phyloP scores from a whole-genome alignment of 2,329 filamentous ascomycete genomes.

The Corniculantispora saksenae region DNA sequence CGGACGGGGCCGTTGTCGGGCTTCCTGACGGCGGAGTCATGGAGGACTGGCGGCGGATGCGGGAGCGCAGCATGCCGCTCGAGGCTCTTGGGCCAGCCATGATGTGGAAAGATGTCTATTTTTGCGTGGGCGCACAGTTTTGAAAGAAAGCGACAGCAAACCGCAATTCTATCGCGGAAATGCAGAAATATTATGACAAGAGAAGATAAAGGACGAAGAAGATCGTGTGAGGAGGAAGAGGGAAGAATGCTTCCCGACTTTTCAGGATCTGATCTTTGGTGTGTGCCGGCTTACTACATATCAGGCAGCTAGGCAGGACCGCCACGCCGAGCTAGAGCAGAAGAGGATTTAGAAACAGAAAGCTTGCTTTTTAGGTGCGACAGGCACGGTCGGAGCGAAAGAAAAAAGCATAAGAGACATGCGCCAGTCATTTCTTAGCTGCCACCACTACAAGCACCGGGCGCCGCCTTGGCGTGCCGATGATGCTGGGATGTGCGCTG shows the following conservation, averaged over 20 bases:
- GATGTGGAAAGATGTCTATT: background rate
- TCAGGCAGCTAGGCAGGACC: background rate
- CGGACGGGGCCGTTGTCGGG: conserved; percentile 14
- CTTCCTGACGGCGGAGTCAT: conserved; percentile 7
- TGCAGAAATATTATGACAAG: background rate
- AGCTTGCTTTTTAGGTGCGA: background rate
- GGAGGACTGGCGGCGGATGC: conserved; percentile 19
- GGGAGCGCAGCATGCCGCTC: conserved; percentile 20
- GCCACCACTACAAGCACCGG: background rate
- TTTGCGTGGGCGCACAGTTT: background rate
- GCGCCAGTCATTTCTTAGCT: background rate
- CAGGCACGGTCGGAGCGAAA: background rate
- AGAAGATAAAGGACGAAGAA: background rate
- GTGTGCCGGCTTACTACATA: background rate
- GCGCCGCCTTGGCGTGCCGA: background rate
- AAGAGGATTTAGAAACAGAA: background rate
- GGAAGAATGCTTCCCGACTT: background rate
- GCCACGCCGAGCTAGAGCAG: background rate
- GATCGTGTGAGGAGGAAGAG: background rate
- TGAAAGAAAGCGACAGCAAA: too few species aligned
- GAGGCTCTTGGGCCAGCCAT: conserved; percentile 23
- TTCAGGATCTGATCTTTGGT: background rate
- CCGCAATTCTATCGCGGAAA: background rate
- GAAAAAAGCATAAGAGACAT: too few species aligned
- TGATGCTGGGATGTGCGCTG: background rate